Evolutionary conservation across 148 eudicot species (phyloP), one percentile per base, ranked within the genome.

Genomic region (Persicaria maculosa): DNA sequence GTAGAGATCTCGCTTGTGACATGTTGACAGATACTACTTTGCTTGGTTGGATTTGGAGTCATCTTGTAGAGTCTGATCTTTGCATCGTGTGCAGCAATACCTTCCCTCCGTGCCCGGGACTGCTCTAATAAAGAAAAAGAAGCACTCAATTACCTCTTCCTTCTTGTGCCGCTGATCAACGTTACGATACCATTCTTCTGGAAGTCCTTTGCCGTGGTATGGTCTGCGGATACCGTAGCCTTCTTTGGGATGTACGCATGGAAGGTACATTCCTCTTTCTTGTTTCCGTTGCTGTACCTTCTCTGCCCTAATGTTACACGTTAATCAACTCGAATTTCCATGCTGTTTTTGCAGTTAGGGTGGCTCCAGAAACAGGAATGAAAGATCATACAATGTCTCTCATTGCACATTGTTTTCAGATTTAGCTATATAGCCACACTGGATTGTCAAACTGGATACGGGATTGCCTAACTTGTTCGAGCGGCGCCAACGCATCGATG

Each of bases 71-170:
- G 14, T 58, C 58, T 62, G 45, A 45, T 57, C 40, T 40, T 73
- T 74, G 54, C 14, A 17, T 74, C 57, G 9, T 62, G 20, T 82
- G 74, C 89, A 94, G 98, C 96, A 4, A 90, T 95, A 74, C 98
- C 98, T 68, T 95, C 98, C 47, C 92, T 95, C 62, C 93, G 98
- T 46, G 98, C 98, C 10, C 90, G 98, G 72, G 96, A 95, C 76
- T 95, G 98, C 87, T 86, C 98, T 31, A 92, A 82, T 82, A 90
- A 90, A 47, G 98, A 95, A 78, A 95, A 95, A 80, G 98, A 95
- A 83, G 98, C 98, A 50, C 97, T 95, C 65, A 95, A 95, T 77
- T 95, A 95, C 80, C 92, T 95, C 53, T 95, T 95, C 68, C 83
- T 95, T 74, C 83, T 92, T 15, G 36, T 95, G 62, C 98, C 98